phyloP scores from a whole-genome alignment of 2,329 filamentous ascomycete species.

The Tolypocladium cylindrosporum region DNA sequence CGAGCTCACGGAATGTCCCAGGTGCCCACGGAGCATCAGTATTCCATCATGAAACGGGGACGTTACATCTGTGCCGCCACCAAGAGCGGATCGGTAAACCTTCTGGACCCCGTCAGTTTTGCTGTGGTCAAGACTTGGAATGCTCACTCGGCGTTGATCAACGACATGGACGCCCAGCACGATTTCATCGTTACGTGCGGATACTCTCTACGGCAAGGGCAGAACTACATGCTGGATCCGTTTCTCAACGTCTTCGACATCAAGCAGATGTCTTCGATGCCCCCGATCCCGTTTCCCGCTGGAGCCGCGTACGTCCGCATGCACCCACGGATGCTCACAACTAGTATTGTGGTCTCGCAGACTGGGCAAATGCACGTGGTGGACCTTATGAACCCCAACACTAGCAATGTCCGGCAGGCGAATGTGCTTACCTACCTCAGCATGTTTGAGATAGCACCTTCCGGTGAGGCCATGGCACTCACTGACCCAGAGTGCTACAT shows the following conservation, averaged over 20 bases:
- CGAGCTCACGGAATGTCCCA: conserved; percentile 26
- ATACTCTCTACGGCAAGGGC: conserved; percentile 68
- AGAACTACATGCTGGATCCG: conserved; percentile 74
- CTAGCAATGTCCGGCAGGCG: conserved; percentile 74
- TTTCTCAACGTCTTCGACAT: conserved; percentile 94
- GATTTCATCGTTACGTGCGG: conserved; percentile 95
- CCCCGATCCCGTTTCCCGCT: conserved; percentile 84
- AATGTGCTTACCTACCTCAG: conserved; percentile 66
- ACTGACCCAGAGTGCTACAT: conserved; percentile 70
- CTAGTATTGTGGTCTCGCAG: conserved; percentile 86
- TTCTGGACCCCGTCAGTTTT: conserved; percentile 72
- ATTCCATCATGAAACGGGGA: conserved; percentile 85
- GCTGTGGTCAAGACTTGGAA: conserved; percentile 79
- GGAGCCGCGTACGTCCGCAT: conserved; percentile 92
- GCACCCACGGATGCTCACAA: conserved; percentile 92
- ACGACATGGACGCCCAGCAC: conserved; percentile 94
- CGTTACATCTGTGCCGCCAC: conserved; percentile 91
- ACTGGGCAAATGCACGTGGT: conserved; percentile 92
- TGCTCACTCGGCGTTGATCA: conserved; percentile 79
- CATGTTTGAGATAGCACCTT: conserved; percentile 77
- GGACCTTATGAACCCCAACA: conserved; percentile 87
- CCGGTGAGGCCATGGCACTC: conserved; percentile 75
- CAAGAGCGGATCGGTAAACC: conserved; percentile 69
- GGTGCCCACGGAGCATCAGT: conserved; percentile 64
- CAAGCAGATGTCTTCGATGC: conserved; percentile 78